Base-by-base conservation (phyloP, 768 basidiomycete genomes). In the Panaeolus papilionaceus region DNA sequence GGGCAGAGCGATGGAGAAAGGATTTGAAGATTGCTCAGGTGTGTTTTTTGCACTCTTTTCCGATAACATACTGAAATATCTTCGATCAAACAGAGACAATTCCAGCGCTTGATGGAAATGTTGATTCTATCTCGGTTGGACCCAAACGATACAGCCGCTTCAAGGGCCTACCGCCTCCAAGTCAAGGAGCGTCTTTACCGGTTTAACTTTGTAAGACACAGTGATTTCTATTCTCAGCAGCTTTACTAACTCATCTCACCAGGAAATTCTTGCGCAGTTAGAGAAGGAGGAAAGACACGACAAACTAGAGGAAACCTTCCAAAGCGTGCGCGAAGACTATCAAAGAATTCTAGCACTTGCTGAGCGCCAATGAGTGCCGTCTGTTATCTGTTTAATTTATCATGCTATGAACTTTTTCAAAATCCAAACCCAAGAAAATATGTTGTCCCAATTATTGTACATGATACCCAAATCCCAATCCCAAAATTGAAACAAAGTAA, bases 111-210 rank as follows among this genome's bases (percentile, higher is more conserved):
- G 26, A 80, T 93, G 44, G 98, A 99, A 79, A 98, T 98, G 94
- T 82, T 98, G 28, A 87, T 94, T 63, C 83, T 96, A 69, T 76
- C 88, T 64, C 86, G 88, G 39, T 79, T 97, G 68, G 88, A 95
- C 71, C 82, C 86, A 4, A 73, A 79, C 2, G 90, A 96, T 73
- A 69, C 79, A 64, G 81, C 80, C 28, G 81, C 83, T 28, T 77
- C 83, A 71, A 87, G 83, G 64, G 89, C 91, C 10, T 98, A 92
- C 77, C 84, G 97, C 64, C 77, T 99, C 38, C 92, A 95, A 77
- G 95, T 97, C 74, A 99, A 99, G 79, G 95, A 98, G 77, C 87
- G 98, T 42, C 78, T 99, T 51, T 98, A 93, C 75, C 86, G 95
- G 23, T 98, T 98, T 80, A 99, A 99, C 80, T 98, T 91, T 76